These are phyloP conservation scores for Pyropia haitanensis DNA, from an alignment of 23 red algal genomes.

Conservation along the genomic window DNA sequence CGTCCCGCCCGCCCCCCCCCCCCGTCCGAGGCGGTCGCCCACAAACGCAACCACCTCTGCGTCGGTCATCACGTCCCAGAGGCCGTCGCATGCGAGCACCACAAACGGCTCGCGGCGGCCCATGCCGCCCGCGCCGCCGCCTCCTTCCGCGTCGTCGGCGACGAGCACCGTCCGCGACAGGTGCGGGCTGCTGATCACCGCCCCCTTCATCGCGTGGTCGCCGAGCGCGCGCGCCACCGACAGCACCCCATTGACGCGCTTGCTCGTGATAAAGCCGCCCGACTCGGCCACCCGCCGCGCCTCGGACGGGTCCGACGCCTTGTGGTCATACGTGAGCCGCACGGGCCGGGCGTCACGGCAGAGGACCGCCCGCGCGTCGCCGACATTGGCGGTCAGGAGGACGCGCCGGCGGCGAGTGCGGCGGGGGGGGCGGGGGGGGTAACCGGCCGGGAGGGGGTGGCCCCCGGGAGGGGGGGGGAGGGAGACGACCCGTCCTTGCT, in stretches of 20 bases:
- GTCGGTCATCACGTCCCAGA: slow-evolving; percentile 91
- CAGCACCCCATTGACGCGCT: slow-evolving; percentile 79
- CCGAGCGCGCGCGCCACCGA: slow-evolving; percentile 86
- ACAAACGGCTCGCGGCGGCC: slow-evolving; percentile 33
- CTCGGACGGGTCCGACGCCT: slow-evolving; percentile 54
- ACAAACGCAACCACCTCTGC: slow-evolving; percentile 46
- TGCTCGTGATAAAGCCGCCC: slow-evolving; percentile 66
- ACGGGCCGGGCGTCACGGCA: slow-evolving; percentile 46
- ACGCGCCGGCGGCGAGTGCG: slow-evolving; percentile 20
- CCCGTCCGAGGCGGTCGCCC: slow-evolving; percentile 18
- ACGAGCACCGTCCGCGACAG: slow-evolving; percentile 33
- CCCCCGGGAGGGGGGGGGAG: slow-evolving; percentile 15
- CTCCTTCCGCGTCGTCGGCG: slow-evolving; percentile 18
- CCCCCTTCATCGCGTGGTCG: slow-evolving; percentile 84
- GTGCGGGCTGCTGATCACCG: slow-evolving; percentile 59
- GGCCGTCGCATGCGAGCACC: slow-evolving; percentile 88
- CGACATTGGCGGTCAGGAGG: slow-evolving; percentile 84
- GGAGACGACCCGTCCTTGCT: background rate
- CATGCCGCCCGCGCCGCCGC: no score
- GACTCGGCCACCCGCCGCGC: slow-evolving; percentile 37
- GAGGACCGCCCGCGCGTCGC: slow-evolving; percentile 84
- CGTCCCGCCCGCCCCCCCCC: slow-evolving; percentile 16
- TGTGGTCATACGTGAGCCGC: slow-evolving; percentile 76
- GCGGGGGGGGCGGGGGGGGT: slow-evolving; percentile 14
- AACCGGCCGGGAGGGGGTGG: slow-evolving; percentile 10